These are phyloP conservation scores for Eimeria acervulina DNA, from an alignment of 169 alveolate genomes.

Conservation along the genomic window DNA sequence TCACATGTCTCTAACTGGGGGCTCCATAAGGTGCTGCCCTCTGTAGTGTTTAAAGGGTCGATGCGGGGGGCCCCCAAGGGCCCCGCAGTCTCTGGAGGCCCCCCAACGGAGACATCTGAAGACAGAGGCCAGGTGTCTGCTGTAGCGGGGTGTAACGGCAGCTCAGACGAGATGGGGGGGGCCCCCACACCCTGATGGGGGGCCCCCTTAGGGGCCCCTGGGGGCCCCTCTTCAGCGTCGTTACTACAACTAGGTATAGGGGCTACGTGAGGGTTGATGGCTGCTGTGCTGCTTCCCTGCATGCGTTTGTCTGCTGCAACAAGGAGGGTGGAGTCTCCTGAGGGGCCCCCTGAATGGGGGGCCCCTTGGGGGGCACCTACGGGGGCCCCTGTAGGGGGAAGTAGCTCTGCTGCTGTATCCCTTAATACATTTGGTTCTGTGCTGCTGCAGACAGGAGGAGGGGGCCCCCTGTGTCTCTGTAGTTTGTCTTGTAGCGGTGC, in stretches of 20 bases:
- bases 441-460: not conserved
- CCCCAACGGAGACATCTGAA: no score
- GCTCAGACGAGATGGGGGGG: not conserved
- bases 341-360: not conserved
- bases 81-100: not conserved
- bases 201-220: not conserved
- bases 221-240: not conserved
- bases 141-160: no score
- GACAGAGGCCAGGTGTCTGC: no score
- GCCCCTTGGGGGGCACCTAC: slow-evolving; percentile 16
- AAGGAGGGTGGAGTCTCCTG: not conserved
- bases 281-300: not conserved
- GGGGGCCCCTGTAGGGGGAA: not conserved
- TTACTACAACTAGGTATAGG: not conserved
- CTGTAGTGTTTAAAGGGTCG: not conserved
- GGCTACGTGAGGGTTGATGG: not conserved
- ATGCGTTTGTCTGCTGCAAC: not conserved
- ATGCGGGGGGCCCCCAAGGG: not conserved
- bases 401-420: not conserved
- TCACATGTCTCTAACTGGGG: not conserved
- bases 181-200: not conserved
- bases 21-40: not conserved
- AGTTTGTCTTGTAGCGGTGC: not conserved
- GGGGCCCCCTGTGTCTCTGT: slow-evolving; percentile 12
- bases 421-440: not conserved